A percentile compares a stretch with the other conserved stretches of the same genome.
Evolutionary conservation across 257 asterid genomes (phyloP).

Genomic region (Leonotis leonurus): DNA sequence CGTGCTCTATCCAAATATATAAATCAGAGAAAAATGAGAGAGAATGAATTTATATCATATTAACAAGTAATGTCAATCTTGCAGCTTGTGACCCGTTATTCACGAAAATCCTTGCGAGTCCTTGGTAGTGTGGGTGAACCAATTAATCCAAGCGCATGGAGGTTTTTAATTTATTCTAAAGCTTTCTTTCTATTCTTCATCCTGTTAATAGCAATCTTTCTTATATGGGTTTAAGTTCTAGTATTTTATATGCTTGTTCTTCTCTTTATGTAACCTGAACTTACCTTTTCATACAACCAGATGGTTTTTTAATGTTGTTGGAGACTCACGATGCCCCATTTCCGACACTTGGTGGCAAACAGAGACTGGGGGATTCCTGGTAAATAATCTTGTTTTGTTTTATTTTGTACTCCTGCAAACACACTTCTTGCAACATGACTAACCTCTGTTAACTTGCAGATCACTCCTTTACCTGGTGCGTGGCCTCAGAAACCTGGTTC

Average conservation of each 20-base stretch:
- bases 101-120: conserved; percentile 90
- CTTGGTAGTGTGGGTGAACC: conserved; percentile 99
- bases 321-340: conserved; percentile 91
- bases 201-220: background rate
- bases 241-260: conserved; percentile 4
- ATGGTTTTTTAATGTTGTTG: conserved; percentile 91
- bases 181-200: conserved; percentile 12
- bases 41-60: background rate
- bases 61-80: conserved; percentile 18
- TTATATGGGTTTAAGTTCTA: conserved; percentile 5
- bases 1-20: background rate
- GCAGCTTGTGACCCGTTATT: conserved; percentile 80
- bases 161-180: conserved; percentile 37
- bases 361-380: conserved; percentile 98
- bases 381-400: conserved; percentile 26
- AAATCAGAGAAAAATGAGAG: background rate
- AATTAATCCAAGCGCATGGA: conserved; percentile 98
- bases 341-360: conserved; percentile 99
- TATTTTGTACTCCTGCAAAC: conserved; percentile 15
- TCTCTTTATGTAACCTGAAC: conserved; percentile 39
- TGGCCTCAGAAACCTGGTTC: conserved; percentile 99
- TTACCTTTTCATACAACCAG: conserved; percentile 31
- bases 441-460: conserved; percentile 45
- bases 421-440: conserved; percentile 14
- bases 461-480: conserved; percentile 97